Evolutionary conservation across 2,329 filamentous ascomycete species (phyloP).

Genomic region (Parasarocladium wereldwijsianum): DNA sequence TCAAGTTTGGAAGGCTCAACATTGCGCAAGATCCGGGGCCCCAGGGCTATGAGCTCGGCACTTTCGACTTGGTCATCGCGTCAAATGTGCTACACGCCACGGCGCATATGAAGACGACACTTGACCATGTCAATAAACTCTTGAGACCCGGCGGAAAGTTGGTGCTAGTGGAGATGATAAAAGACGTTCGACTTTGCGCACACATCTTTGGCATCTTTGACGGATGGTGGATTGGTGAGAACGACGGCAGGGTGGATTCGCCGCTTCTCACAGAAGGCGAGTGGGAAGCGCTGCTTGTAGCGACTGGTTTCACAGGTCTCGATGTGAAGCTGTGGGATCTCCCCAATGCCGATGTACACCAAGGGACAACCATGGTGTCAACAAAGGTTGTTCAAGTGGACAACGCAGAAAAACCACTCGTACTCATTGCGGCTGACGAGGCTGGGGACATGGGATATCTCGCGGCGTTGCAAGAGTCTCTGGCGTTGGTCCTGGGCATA

Average conservation of each 20-base stretch:
- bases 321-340: background rate
- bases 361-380: background rate
- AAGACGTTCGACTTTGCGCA: background rate
- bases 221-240: slow-evolving; percentile 1
- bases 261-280: no score
- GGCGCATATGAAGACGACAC: background rate
- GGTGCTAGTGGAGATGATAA: slow-evolving; percentile 3
- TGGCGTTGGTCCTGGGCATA: background rate
- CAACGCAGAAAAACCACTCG: background rate
- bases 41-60: slow-evolving; percentile 1
- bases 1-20: slow-evolving; percentile 8
- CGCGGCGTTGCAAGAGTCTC: background rate
- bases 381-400: no score
- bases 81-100: slow-evolving; percentile 6
- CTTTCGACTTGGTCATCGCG: slow-evolving; percentile 5
- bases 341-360: background rate
- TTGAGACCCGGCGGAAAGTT: slow-evolving; percentile 6
- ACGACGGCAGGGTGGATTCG: background rate
- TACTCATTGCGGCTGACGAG: background rate
- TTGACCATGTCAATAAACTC: slow-evolving; percentile 2
- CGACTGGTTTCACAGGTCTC: background rate
- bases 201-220: background rate
- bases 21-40: background rate
- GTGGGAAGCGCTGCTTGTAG: background rate
- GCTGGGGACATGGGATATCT: no score